A percentile compares a stretch with the other conserved stretches of the same genome.
These are phyloP conservation scores for Trichophyton benhamiae DNA, from an alignment of 2,329 filamentous ascomycete genomes.

Conservation along the genomic window DNA sequence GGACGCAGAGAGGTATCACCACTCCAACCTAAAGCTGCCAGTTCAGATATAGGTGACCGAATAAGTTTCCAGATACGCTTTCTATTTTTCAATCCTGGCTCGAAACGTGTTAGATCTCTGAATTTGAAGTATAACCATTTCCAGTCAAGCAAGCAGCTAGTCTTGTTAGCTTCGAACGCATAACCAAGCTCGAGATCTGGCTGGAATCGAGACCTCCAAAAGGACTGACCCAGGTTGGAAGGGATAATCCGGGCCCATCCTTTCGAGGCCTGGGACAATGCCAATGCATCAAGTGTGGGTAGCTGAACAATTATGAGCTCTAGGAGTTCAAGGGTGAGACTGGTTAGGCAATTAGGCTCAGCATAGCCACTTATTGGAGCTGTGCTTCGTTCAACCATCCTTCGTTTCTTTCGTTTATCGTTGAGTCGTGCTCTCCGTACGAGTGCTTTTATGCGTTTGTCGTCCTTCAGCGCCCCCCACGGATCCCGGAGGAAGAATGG, in stretches of 20 bases:
- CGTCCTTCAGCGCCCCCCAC: too few relatives aligned
- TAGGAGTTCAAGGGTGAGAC: background rate
- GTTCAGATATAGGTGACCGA: background rate
- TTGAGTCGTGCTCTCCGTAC: too few relatives aligned
- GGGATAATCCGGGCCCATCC: background rate
- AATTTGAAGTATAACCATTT: background rate
- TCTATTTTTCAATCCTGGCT: background rate
- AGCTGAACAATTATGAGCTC: background rate
- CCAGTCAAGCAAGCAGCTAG: background rate
- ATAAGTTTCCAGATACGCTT: background rate
- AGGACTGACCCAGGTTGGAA: background rate
- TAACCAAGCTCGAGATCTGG: background rate
- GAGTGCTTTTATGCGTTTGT: too few relatives aligned
- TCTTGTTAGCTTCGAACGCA: background rate
- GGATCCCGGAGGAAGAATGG: background rate
- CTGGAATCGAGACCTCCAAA: background rate
- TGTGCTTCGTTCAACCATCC: background rate
- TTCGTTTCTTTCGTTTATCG: too few relatives aligned
- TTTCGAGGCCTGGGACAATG: background rate
- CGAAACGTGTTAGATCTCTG: background rate
- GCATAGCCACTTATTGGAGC: background rate
- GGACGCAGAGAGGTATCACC: background rate
- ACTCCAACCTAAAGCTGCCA: background rate
- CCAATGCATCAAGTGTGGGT: background rate
- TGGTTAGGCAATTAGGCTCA: background rate